Conservation (phyloP, 148 eudicot species). For the Amaranthus hypochondriacus region DNA sequence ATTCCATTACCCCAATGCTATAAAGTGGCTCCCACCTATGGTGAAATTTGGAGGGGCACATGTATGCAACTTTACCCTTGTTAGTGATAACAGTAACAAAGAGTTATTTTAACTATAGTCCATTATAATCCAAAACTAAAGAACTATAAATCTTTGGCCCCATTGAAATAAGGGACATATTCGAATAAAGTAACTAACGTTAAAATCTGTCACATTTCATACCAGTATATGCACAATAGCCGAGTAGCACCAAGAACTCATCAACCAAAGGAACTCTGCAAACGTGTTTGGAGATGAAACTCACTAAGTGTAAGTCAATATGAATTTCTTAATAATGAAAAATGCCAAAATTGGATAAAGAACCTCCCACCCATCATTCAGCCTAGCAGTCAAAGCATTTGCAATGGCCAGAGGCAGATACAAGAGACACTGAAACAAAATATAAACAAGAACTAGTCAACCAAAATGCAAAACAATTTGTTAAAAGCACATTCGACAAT, state of each 20-base stretch:
- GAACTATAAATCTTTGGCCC: no score
- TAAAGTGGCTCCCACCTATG: no score
- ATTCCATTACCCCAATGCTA: no score
- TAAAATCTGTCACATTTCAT: constrained; percentile 4
- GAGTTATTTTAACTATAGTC: no score
- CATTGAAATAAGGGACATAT: no score
- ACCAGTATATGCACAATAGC: constrained; percentile 74
- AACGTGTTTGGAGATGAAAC: not conserved
- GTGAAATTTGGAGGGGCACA: no score
- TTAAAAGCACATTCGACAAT: not conserved
- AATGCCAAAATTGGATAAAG: not conserved
- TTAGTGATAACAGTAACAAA: no score
- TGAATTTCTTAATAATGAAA: no score
- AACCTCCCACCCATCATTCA: constrained; percentile 70
- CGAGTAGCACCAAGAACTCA: constrained; percentile 76
- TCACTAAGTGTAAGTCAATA: not conserved
- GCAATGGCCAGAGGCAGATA: constrained; percentile 94
- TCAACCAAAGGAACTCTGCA: constrained; percentile 82
- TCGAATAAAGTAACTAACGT: not conserved
- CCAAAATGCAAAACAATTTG: not conserved
- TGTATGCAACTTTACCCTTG: no score
- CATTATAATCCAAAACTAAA: no score
- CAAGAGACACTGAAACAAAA: constrained; percentile 52
- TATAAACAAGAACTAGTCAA: not conserved
- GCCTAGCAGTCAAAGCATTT: constrained; percentile 80